Percentiles rank a stretch among this genome's conserved stretches.
Evolutionary conservation across 169 alveolate species (phyloP).

Genomic region (Plasmodium coatneyi): DNA sequence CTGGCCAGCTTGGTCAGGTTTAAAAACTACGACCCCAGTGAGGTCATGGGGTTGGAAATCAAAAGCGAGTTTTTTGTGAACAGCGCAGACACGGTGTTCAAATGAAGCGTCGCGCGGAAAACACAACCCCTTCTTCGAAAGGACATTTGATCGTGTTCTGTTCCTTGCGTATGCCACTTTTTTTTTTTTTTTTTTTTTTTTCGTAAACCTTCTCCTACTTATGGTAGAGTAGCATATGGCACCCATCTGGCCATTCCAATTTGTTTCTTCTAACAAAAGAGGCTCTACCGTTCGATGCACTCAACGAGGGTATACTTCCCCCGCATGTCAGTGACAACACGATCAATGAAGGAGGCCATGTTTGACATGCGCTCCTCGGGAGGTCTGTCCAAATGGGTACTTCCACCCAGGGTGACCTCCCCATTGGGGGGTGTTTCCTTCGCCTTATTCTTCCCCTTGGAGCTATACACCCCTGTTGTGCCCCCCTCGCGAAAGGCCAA

Average conservation of each 20-base stretch:
- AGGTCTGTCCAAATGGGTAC: neutral
- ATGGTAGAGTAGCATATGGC: neutral
- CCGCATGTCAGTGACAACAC: slow-evolving; percentile 5
- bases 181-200: too few relatives aligned
- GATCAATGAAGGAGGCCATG: slow-evolving; percentile 23
- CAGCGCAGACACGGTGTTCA: neutral
- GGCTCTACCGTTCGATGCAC: neutral
- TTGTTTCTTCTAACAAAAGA: neutral
- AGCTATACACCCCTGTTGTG: neutral
- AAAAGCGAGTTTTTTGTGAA: slow-evolving; percentile 15
- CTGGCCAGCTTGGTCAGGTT: slow-evolving; percentile 1
- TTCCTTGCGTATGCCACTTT: neutral
- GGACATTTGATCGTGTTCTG: neutral
- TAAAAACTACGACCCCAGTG: slow-evolving; percentile 21
- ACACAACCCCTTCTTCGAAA: neutral
- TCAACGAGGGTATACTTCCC: slow-evolving; percentile 30
- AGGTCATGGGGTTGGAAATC: neutral
- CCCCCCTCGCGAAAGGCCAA: slow-evolving; percentile 26
- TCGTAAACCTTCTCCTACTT: neutral
- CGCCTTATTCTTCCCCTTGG: neutral
- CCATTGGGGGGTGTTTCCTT: neutral
- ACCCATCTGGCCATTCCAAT: neutral
- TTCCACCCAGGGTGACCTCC: neutral
- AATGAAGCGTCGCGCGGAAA: neutral
- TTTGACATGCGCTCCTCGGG: neutral